phyloP scores from a whole-genome alignment of 2,329 filamentous ascomycete species.

The Microdochium nivale region DNA sequence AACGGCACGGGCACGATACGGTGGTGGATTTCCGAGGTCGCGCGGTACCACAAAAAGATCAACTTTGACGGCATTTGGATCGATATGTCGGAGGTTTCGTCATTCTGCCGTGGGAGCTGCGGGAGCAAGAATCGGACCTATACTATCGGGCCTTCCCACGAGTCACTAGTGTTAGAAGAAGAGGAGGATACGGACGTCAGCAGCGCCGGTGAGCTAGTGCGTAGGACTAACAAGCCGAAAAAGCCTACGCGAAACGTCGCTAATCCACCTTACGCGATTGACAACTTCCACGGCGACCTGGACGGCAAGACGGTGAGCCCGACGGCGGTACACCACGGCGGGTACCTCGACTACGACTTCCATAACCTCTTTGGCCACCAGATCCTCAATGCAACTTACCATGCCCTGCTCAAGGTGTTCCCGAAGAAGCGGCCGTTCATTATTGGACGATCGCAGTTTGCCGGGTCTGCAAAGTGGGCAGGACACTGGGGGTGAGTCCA shows the following conservation, averaged over 20 bases:
- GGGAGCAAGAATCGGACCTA: constrained; percentile 52
- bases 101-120: constrained; percentile 65
- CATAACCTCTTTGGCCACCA: constrained; percentile 73
- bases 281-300: constrained; percentile 65
- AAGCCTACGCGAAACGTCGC: constrained; percentile 43
- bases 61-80: constrained; percentile 47
- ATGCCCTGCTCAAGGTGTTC: constrained; percentile 55
- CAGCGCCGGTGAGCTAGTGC: constrained; percentile 36
- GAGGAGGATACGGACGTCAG: constrained; percentile 47
- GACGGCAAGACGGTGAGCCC: constrained; percentile 65
- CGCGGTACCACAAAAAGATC: constrained; percentile 42
- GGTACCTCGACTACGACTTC: constrained; percentile 68
- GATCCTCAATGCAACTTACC: constrained; percentile 69
- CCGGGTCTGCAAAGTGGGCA: constrained; percentile 65
- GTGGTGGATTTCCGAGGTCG: constrained; percentile 62
- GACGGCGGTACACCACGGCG: constrained; percentile 69
- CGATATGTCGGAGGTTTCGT: constrained; percentile 50
- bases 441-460: constrained; percentile 74
- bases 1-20: constrained; percentile 54
- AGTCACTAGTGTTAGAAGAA: constrained; percentile 48
- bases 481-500: constrained; percentile 60
- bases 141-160: not conserved
- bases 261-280: constrained; percentile 68
- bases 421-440: constrained; percentile 71
- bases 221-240: not conserved